phyloP scores from a whole-genome alignment of 2,329 filamentous ascomycete species.

The Orbilia ellipsospora region DNA sequence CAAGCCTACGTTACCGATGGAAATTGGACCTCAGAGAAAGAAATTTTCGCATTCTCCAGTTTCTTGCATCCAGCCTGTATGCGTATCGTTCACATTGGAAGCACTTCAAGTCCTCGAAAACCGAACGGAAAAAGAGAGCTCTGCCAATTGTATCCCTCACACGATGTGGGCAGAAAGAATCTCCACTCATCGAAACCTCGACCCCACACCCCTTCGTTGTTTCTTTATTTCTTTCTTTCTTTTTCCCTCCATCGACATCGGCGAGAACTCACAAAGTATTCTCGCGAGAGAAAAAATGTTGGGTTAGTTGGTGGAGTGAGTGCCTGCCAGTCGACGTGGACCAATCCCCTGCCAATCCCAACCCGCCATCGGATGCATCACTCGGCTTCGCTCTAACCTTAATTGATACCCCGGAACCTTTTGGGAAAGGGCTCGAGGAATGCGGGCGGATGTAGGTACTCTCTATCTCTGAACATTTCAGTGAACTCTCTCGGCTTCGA shows the following conservation, averaged over 20 bases:
- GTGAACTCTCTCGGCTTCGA: too few relatives aligned
- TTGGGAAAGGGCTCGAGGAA: slow-evolving; percentile 23
- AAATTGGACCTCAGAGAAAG: too few relatives aligned
- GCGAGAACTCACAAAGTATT: not conserved
- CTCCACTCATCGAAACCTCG: slow-evolving; percentile 26
- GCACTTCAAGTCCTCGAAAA: too few relatives aligned
- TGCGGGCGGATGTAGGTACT: slow-evolving; percentile 28
- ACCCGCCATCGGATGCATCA: slow-evolving; percentile 39
- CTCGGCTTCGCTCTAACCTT: slow-evolving; percentile 51
- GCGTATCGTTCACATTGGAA: too few relatives aligned
- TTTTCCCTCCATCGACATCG: not conserved
- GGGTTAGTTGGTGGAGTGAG: slow-evolving; percentile 4
- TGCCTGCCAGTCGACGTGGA: slow-evolving; percentile 49
- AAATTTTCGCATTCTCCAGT: too few relatives aligned
- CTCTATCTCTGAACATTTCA: too few relatives aligned
- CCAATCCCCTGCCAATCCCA: slow-evolving; percentile 47
- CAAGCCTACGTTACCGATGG: too few relatives aligned
- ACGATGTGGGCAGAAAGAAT: too few relatives aligned
- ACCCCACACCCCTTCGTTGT: slow-evolving; percentile 27
- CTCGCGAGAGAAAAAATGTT: slow-evolving; percentile 8
- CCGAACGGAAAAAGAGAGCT: too few relatives aligned
- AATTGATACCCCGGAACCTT: slow-evolving; percentile 51
- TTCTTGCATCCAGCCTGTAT: too few relatives aligned
- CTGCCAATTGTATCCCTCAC: too few relatives aligned
- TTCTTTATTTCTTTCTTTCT: not conserved